Evolutionary conservation across 2,329 filamentous ascomycete genomes (phyloP), one percentile per base, ranked within the genome.

Genomic region (Lojkania enalia): DNA sequence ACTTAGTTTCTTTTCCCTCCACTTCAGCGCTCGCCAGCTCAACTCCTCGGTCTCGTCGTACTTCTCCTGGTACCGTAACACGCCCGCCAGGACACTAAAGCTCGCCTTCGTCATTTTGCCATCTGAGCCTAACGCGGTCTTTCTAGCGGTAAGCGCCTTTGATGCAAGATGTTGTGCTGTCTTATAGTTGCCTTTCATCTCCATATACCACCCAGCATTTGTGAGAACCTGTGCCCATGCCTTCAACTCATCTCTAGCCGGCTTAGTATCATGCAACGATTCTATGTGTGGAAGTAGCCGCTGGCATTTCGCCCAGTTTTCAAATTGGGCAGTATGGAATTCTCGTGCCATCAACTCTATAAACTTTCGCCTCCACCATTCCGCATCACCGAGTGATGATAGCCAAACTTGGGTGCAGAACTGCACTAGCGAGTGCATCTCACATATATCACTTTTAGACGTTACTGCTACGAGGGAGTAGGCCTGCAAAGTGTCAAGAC

Each of bases 371-470:
- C 23, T 27, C 23, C 23, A 27, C n/a, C 23, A 27, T 27, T n/a
- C n/a, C 7, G 23, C 23, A 7, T 27, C 23, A n/a, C n/a, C 23
- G 14, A 18, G 27, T 6, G 39, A 44, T 14, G 44, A 46, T 21
- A 55, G 42, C 56, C 51, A 60, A 5, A 42, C 30, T 41, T 31
- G 47, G 7, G 51, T 55, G 30, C 44, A 47, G 29, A 55, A 48
- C 25, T 57, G 55, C 25, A 57, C 55, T 4, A 58, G 41, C 31
- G 43, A 20, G 39, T 56, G 52, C 44, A 57, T 52, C 20, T 57
- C 36, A 12, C 35, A 49, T 12, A 20, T 20, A 13, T 41, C 30
- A 2, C 18, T 39, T 2, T 49, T 36, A 4, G 38, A 23, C 11
- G 41, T 48, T 19, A 35, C 20, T 5, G 30, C 16, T 11, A 57